A percentile compares a stretch with the other conserved stretches of the same genome.
phyloP scores from a whole-genome alignment of 306 rosid genomes.

The Cicer yamashitae region DNA sequence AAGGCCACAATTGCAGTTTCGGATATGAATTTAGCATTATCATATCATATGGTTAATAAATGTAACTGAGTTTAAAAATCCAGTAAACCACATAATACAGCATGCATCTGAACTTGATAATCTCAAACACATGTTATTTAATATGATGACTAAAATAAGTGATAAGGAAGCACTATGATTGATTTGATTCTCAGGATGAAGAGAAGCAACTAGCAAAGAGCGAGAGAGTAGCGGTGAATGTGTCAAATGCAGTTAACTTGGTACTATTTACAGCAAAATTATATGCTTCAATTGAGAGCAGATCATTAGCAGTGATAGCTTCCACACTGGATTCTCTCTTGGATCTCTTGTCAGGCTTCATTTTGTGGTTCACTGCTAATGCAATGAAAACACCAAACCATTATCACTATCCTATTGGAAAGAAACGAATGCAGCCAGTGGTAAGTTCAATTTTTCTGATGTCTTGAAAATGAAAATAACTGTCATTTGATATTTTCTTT shows the following conservation, averaged over 20 bases:
- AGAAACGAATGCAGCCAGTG: conserved; percentile 88
- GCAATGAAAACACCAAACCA: conserved; percentile 79
- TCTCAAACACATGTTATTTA: background rate
- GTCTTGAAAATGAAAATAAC: background rate
- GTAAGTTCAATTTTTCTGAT: conserved; percentile 43
- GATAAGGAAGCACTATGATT: background rate
- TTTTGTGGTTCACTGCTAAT: conserved; percentile 77
- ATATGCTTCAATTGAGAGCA: conserved; percentile 71
- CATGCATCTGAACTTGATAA: background rate
- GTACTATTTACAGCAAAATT: conserved; percentile 71
- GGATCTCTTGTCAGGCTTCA: conserved; percentile 87
- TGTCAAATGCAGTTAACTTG: conserved; percentile 67
- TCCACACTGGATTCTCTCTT: conserved; percentile 84
- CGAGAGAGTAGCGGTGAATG: conserved; percentile 63
- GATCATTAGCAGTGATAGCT: conserved; percentile 80
- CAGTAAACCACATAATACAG: background rate
- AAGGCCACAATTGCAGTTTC: background rate
- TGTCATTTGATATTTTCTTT: background rate
- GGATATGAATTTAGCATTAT: background rate
- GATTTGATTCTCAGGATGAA: conserved; percentile 59
- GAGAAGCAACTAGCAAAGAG: conserved; percentile 67
- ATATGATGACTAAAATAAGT: background rate
- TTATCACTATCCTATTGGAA: conserved; percentile 80
- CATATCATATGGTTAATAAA: background rate
- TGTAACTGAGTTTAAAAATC: background rate